Evolutionary conservation across 176 grass and related monocot genomes (phyloP), one percentile per base, ranked within the genome.

Genomic region (Puya raimondii): DNA sequence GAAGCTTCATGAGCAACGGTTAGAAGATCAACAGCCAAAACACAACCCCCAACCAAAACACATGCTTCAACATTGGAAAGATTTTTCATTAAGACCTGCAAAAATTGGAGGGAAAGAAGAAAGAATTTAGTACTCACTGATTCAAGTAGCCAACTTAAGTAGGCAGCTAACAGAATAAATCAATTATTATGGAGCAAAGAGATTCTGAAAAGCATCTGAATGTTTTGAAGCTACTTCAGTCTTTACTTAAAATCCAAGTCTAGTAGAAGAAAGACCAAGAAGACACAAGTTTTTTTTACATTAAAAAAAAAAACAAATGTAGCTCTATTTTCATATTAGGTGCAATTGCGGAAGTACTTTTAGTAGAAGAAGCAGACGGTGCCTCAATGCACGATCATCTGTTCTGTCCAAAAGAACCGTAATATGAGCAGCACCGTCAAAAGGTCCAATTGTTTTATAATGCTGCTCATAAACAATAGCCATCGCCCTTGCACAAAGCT

Each of bases 401-500:
- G 94, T 99, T 84, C 94, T 83, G 73, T 99, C 94, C 81, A 99
- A 81, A 51, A 99, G 80, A 77, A 99, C 94, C 12, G 89, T 99
- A 83, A 93, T 82, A 82, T 99, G 94, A 72, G 94, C 80, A 4
- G 87, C 88, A 69, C 94, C 94, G 82, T 99, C 94, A 88, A 99
- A 99, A 80, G 84, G 75, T 14, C 94, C 94, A 63, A 99, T 90
- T 68, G 84, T 77, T 79, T 88, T 89, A 70, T 86, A 85, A 86
- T 99, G 89, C 69, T 99, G 89, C 48, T 99, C 94, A 83, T 91
- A 99, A 74, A 99, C 94, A 83, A 99, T 99, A 49, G 89, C 73
- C 94, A 99, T 99, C 77, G 94, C 94, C 83, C 89, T 87, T 63
- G 94, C 88, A 76, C 94, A 99, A 67, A 99, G 94, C 33, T 99